Conservation (phyloP, 306 rosid species). For the Gastrolobium villosum region DNA sequence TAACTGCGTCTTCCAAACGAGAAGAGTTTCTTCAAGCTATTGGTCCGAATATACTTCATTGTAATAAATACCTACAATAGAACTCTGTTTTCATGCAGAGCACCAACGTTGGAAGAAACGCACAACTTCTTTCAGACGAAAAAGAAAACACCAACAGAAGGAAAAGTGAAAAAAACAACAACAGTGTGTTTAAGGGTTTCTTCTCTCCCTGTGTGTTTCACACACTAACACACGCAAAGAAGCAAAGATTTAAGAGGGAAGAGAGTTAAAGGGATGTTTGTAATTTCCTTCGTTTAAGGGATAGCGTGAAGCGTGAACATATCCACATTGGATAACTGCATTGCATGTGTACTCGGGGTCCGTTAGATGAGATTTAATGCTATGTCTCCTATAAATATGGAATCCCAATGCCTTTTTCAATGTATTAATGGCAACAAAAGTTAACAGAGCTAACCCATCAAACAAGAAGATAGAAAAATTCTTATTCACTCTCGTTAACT, state of each 20-base stretch:
- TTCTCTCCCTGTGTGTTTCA: slow-evolving; percentile 11
- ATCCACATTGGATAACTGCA: slow-evolving; percentile 40
- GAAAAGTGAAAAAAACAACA: not conserved
- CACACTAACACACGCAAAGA: slow-evolving; percentile 1
- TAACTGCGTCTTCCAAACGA: slow-evolving; percentile 65
- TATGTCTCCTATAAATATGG: slow-evolving; percentile 41
- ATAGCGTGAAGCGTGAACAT: slow-evolving; percentile 35
- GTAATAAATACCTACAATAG: slow-evolving; percentile 31
- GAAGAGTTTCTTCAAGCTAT: slow-evolving; percentile 77
- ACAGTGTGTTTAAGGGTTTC: not conserved
- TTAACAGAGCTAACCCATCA: not conserved
- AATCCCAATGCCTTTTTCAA: slow-evolving; percentile 8
- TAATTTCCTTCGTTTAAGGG: slow-evolving; percentile 34
- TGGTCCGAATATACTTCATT: slow-evolving; percentile 77
- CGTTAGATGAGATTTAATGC: slow-evolving; percentile 45
- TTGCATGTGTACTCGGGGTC: slow-evolving; percentile 30
- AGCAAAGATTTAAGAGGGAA: slow-evolving; percentile 35
- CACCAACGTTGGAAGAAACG: slow-evolving; percentile 3
- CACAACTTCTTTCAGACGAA: not conserved
- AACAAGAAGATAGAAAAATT: not conserved
- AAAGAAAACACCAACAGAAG: slow-evolving; percentile 4
- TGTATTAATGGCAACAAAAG: not conserved
- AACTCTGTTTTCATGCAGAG: slow-evolving; percentile 62
- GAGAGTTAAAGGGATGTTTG: slow-evolving; percentile 49
- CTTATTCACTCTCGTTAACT: not conserved